phyloP scores from a whole-genome alignment of 176 grass and related monocot species.

The Rhynchospora breviuscula region DNA sequence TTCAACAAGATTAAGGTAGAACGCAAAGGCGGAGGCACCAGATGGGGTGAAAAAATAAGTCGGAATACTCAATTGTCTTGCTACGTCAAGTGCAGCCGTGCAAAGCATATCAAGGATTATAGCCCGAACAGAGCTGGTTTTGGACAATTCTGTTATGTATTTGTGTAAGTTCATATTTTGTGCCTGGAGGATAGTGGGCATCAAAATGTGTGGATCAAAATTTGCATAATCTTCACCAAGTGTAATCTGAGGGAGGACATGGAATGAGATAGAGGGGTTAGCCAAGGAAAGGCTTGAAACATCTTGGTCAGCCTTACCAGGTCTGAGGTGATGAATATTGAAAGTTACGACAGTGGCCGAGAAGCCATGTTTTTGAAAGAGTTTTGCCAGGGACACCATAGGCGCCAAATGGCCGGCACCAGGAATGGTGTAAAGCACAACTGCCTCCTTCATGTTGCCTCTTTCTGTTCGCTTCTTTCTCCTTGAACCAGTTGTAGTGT shows the following conservation, averaged over 20 bases:
- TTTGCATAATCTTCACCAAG: too few relatives aligned
- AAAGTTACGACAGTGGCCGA: slow-evolving; percentile 24
- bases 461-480: not conserved
- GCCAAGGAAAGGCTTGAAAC: slow-evolving; percentile 13
- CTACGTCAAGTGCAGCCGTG: not conserved
- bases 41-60: not conserved
- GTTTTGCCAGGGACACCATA: slow-evolving; percentile 40
- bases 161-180: not conserved
- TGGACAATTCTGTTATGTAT: not conserved
- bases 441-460: slow-evolving; percentile 27
- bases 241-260: slow-evolving; percentile 26
- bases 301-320: not conserved
- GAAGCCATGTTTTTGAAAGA: slow-evolving; percentile 30
- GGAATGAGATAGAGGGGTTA: slow-evolving; percentile 38
- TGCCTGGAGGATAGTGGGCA: not conserved
- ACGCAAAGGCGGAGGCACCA: not conserved
- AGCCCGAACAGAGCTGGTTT: not conserved
- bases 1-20: not conserved
- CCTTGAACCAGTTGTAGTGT: not conserved
- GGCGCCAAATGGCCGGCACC: slow-evolving; percentile 45
- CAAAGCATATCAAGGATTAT: slow-evolving; percentile 2
- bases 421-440: slow-evolving; percentile 37
- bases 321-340: slow-evolving; percentile 1
- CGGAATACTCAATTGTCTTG: not conserved
- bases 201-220: too few relatives aligned